These are phyloP conservation scores for Nemania sp. DNA, from an alignment of 2,329 filamentous ascomycete species.

Conservation along the genomic window DNA sequence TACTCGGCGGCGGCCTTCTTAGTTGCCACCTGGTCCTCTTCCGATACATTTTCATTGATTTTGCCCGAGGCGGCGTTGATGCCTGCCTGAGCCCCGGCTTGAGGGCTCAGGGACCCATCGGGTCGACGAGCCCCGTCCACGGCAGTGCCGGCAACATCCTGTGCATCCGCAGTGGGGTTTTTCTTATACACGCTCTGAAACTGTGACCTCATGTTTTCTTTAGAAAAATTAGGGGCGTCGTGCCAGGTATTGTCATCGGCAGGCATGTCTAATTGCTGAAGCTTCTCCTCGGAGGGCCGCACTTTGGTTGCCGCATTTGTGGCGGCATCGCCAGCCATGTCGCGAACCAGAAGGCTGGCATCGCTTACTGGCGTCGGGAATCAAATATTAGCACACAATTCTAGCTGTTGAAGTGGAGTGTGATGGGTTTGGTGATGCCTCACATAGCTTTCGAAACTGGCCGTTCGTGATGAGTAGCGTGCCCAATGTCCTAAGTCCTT, in stretches of 20 bases:
- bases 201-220: constrained; percentile 69
- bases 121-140: constrained; percentile 45
- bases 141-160: constrained; percentile 59
- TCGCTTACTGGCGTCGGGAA: constrained; percentile 63
- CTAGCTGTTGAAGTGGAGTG: background rate
- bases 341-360: constrained; percentile 76
- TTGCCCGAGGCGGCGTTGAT: constrained; percentile 53
- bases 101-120: constrained; percentile 23
- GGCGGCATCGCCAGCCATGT: constrained; percentile 90
- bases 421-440: constrained; percentile 41
- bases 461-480: constrained; percentile 92
- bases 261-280: constrained; percentile 77
- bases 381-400: background rate
- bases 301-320: constrained; percentile 74
- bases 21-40: constrained; percentile 49
- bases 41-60: constrained; percentile 64
- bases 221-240: constrained; percentile 76
- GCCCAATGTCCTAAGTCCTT: constrained; percentile 85
- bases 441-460: constrained; percentile 88
- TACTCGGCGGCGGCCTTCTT: constrained; percentile 45
- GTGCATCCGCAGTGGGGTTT: constrained; percentile 58
- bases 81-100: constrained; percentile 33
- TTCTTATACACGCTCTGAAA: constrained; percentile 64
- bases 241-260: constrained; percentile 95
- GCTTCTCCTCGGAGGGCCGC: constrained; percentile 75